Evolutionary conservation across 2,329 filamentous ascomycete species (phyloP).

Genomic region (Fusarium nelsonii): DNA sequence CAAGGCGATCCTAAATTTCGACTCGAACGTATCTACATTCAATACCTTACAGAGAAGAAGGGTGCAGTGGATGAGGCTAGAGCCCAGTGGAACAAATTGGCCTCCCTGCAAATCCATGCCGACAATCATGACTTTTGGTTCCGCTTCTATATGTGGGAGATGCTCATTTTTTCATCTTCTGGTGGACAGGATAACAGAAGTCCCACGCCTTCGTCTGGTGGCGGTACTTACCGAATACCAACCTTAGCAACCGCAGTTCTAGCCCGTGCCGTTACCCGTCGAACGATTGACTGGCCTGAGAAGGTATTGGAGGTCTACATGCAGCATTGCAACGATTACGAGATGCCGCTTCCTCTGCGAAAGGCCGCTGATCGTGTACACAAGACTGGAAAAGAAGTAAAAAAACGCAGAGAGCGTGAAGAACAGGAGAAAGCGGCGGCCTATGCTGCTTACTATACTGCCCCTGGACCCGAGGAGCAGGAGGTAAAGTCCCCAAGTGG

Average conservation of each 20-base stretch:
- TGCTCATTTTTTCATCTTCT: slow-evolving; percentile 70
- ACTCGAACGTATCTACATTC: slow-evolving; percentile 90
- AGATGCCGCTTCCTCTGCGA: slow-evolving; percentile 80
- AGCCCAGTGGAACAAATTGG: slow-evolving; percentile 79
- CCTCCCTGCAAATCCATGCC: slow-evolving; percentile 71
- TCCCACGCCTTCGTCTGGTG: slow-evolving; percentile 60
- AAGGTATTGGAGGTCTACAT: slow-evolving; percentile 79
- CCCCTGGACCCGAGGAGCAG: slow-evolving; percentile 45
- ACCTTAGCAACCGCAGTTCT: slow-evolving; percentile 81
- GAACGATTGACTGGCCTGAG: slow-evolving; percentile 80
- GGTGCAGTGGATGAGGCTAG: slow-evolving; percentile 82
- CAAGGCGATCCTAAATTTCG: slow-evolving; percentile 90
- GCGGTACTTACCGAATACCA: slow-evolving; percentile 71
- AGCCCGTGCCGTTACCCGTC: slow-evolving; percentile 73
- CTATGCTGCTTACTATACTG: slow-evolving; percentile 58
- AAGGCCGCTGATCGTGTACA: slow-evolving; percentile 79
- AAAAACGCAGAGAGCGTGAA: slow-evolving; percentile 74
- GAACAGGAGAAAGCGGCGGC: slow-evolving; percentile 69
- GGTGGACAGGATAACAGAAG: slow-evolving; percentile 61
- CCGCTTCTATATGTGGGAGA: slow-evolving; percentile 91
- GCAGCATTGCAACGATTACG: slow-evolving; percentile 90
- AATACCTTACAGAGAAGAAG: slow-evolving; percentile 88
- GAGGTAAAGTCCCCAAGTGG: slow-evolving; percentile 55
- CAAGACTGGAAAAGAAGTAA: slow-evolving; percentile 73
- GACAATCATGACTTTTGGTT: slow-evolving; percentile 95